phyloP scores from a whole-genome alignment of 2,329 filamentous ascomycete genomes.

The Alternaria conjuncta region DNA sequence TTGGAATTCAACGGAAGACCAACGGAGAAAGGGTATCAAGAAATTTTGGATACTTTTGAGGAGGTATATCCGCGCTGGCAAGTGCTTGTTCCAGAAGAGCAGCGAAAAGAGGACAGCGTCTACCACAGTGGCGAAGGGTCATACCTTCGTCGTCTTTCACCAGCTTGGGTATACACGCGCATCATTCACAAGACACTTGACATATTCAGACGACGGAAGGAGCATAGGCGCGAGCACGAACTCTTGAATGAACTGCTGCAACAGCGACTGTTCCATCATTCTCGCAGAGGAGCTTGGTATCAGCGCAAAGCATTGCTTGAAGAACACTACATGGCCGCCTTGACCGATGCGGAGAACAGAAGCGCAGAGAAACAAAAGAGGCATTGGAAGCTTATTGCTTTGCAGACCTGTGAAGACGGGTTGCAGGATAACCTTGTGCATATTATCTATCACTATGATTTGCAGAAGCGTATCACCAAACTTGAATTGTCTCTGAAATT shows the following conservation, averaged over 20 bases:
- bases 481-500: slow-evolving; percentile 85
- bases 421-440: slow-evolving; percentile 90
- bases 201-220: slow-evolving; percentile 80
- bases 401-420: slow-evolving; percentile 82
- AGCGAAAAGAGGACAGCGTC: slow-evolving; percentile 74
- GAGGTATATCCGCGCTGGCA: slow-evolving; percentile 83
- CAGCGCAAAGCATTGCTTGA: slow-evolving; percentile 92
- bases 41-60: slow-evolving; percentile 75
- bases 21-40: slow-evolving; percentile 68
- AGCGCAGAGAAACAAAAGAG: slow-evolving; percentile 71
- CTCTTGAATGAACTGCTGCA: slow-evolving; percentile 76
- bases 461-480: slow-evolving; percentile 92
- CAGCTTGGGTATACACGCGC: slow-evolving; percentile 90
- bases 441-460: slow-evolving; percentile 88
- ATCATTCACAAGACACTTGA: slow-evolving; percentile 87
- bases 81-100: slow-evolving; percentile 72
- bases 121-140: slow-evolving; percentile 86
- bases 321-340: slow-evolving; percentile 85
- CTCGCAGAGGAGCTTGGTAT: slow-evolving; percentile 90
- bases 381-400: slow-evolving; percentile 79
- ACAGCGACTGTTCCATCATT: slow-evolving; percentile 84
- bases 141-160: slow-evolving; percentile 87
- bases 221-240: slow-evolving; percentile 77
- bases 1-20: slow-evolving; percentile 79
- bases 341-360: slow-evolving; percentile 28